Evolutionary conservation across 306 rosid species (phyloP).

Genomic region (Gastrolobium villosum): DNA sequence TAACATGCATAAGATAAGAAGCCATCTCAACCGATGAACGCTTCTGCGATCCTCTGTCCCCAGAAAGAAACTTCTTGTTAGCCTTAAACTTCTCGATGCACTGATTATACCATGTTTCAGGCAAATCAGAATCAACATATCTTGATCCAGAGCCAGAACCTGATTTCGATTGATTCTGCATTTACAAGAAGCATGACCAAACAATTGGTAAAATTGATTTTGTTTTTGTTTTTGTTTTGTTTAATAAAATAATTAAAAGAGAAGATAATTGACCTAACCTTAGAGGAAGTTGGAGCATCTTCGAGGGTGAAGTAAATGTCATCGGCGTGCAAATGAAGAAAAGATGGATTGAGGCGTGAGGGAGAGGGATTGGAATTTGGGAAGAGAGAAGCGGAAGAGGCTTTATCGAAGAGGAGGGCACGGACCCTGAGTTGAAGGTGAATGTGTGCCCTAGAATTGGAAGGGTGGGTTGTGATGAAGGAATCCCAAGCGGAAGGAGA

Average conservation of each 20-base stretch:
- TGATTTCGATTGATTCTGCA: constrained; percentile 78
- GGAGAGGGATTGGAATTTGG: constrained; percentile 44
- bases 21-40: constrained; percentile 86
- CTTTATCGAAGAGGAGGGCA: constrained; percentile 95
- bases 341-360: constrained; percentile 66
- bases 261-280: background rate
- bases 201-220: too few species aligned
- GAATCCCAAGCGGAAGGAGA: constrained; percentile 87
- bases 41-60: constrained; percentile 66
- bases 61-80: constrained; percentile 62
- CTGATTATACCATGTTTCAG: constrained; percentile 91
- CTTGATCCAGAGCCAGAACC: constrained; percentile 63
- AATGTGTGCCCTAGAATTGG: constrained; percentile 80
- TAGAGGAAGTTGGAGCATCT: too few species aligned
- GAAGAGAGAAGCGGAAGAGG: constrained; percentile 69
- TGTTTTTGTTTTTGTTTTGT: too few species aligned
- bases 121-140: constrained; percentile 75
- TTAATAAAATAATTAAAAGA: background rate
- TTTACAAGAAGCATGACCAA: background rate
- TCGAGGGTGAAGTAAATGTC: constrained; percentile 89
- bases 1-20: constrained; percentile 57
- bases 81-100: constrained; percentile 68
- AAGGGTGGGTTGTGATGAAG: constrained; percentile 69
- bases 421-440: constrained; percentile 90
- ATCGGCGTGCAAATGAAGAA: constrained; percentile 76